Evolutionary conservation across 805 yeast genomes (phyloP), one percentile per base, ranked within the genome.

Genomic region (Hyphopichia homilentoma): DNA sequence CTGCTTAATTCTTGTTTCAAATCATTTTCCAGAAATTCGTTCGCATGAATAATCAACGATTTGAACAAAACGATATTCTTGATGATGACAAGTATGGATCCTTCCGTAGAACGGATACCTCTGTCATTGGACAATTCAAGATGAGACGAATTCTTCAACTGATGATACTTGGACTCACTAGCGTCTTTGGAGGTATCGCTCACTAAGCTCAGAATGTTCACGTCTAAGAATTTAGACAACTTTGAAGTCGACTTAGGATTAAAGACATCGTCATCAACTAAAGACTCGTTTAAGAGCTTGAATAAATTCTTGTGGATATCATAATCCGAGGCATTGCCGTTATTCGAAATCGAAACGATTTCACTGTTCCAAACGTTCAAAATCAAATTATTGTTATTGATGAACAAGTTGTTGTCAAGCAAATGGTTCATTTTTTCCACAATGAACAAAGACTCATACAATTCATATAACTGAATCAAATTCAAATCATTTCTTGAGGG

Each of bases 401-500:
- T 38, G 7, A 38, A 14, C 14, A 43, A 33, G 15, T 45, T 41
- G n/a, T 42, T 45, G 6, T 45, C 38, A 2, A 50, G 27, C 17
- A 54, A 35, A 35, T 47, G 47, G 27, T 48, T 31, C 19, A 35
- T 45, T 20, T 65, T 42, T 42, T 61, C 68, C 25, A 43, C 38
- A 3, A 52, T 39, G 33, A 47, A 57, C 25, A 61, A 43, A 24
- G 38, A 43, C 36, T 59, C 65, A 38, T 47, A 61, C 25, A 61
- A 47, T 35, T 61, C 67, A 32, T 46, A 47, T 23, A 59, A 31
- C 34, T 57, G 59, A 17, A 40, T 41, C 2, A 41, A 35, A 25
- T 37, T 34, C 13, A 41, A 37, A 16, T 40, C 47, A 22, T 50
- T 48, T 16, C 47, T 44, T 20, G 50, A 39, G 13, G 50, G 54